Percentiles rank a stretch among this genome's conserved stretches.
Conservation (phyloP, 2,329 filamentous ascomycete species). For the Clonostachys rhizophaga region DNA sequence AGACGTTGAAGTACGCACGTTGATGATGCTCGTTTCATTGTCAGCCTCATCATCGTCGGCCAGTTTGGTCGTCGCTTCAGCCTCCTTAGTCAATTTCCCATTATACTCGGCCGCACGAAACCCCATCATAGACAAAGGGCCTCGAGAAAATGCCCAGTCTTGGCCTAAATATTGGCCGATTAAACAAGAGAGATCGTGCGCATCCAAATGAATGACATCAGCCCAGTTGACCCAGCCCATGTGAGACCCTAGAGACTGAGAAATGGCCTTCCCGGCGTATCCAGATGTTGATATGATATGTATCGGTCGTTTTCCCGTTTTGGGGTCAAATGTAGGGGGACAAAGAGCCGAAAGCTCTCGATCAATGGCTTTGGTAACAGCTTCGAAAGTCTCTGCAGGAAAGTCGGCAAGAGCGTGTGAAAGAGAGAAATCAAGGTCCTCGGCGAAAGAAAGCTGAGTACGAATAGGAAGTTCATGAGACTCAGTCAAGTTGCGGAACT, state of each 20-base stretch:
- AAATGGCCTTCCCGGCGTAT: conserved; percentile 28
- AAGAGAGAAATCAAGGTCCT: conserved; percentile 21
- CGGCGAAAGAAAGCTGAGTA: conserved; percentile 19
- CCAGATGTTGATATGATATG: conserved; percentile 29
- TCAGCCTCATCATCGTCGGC: conserved; percentile 26
- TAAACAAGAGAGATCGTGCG: conserved; percentile 66
- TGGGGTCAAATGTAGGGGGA: conserved; percentile 21
- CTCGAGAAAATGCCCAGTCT: conserved; percentile 40
- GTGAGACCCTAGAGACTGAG: conserved; percentile 52
- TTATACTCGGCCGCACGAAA: conserved; percentile 52
- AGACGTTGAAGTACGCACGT: conserved; percentile 12
- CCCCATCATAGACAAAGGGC: conserved; percentile 47
- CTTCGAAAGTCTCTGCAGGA: conserved; percentile 22
- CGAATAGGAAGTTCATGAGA: conserved; percentile 16
- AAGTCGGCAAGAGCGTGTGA: conserved; percentile 27
- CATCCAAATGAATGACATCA: conserved; percentile 64
- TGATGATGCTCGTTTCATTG: conserved; percentile 20
- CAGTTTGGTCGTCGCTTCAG: conserved; percentile 24
- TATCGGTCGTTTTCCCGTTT: conserved; percentile 27
- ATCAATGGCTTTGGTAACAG: conserved; percentile 16
- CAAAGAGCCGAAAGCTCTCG: conserved; percentile 19
- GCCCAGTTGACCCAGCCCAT: conserved; percentile 58
- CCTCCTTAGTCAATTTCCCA: conserved; percentile 44
- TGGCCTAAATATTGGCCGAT: conserved; percentile 67
- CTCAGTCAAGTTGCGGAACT: conserved; percentile 20